Conservation (phyloP, 225 moss, liverwort and hornwort species). For the Thuidium tamariscinum region DNA sequence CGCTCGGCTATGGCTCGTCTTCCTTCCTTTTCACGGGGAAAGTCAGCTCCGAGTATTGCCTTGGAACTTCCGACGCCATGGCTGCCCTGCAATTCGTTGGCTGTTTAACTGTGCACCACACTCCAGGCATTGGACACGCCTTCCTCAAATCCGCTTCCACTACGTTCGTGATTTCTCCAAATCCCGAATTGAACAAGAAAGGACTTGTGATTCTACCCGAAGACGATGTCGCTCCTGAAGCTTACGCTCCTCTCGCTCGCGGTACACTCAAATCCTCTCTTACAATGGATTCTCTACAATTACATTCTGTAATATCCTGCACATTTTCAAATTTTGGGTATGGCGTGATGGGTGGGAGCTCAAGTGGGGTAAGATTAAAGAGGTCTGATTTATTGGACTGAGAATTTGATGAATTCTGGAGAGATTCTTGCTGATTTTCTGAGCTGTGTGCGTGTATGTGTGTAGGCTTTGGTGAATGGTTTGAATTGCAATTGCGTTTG, state of each 20-base stretch:
- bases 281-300: too few species aligned
- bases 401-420: not conserved
- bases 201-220: constrained; percentile 35
- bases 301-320: not conserved
- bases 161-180: not conserved
- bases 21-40: not conserved
- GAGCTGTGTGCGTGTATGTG: not conserved
- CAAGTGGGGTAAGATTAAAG: not conserved
- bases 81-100: constrained; percentile 1
- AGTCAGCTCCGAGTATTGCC: not conserved
- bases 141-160: not conserved
- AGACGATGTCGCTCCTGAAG: constrained; percentile 18
- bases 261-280: not conserved
- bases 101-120: constrained; percentile 2
- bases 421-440: not conserved
- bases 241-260: constrained; percentile 41
- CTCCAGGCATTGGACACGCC: not conserved
- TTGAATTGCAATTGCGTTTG: not conserved
- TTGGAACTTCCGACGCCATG: not conserved
- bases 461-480: not conserved
- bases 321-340: not conserved
- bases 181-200: not conserved
- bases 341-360: not conserved
- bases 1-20: not conserved
- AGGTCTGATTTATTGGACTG: too few species aligned